Percentiles rank a stretch among this genome's conserved stretches.
Evolutionary conservation across 257 asterid genomes (phyloP).

Genomic region (Leonotis leonurus): DNA sequence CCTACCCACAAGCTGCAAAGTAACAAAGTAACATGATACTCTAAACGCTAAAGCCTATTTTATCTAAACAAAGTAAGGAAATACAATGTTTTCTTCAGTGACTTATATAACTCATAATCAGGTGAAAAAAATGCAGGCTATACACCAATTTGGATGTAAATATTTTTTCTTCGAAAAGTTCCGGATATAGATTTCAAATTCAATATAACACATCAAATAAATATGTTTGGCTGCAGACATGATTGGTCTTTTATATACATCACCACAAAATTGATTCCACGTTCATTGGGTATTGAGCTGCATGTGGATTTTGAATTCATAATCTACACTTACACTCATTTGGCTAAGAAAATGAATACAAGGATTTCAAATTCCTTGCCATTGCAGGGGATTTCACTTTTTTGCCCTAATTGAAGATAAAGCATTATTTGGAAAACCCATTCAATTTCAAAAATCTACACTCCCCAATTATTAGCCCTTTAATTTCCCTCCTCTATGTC

Average conservation of each 20-base stretch:
- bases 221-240: neutral
- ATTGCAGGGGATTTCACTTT: neutral
- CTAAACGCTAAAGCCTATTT: neutral
- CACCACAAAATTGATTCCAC: neutral
- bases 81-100: neutral
- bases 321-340: neutral
- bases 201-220: neutral
- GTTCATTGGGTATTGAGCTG: no score
- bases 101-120: neutral
- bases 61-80: no score
- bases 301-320: neutral
- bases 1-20: conserved; percentile 83
- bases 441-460: neutral
- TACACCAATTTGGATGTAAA: neutral
- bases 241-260: neutral
- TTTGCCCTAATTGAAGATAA: neutral
- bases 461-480: neutral
- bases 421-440: neutral
- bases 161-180: no score
- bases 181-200: neutral
- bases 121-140: neutral
- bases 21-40: neutral
- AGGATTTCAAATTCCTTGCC: neutral
- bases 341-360: neutral
- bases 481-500: neutral